Conservation (phyloP, 31 red algal genomes). For the Bonnemaisonia californica region DNA sequence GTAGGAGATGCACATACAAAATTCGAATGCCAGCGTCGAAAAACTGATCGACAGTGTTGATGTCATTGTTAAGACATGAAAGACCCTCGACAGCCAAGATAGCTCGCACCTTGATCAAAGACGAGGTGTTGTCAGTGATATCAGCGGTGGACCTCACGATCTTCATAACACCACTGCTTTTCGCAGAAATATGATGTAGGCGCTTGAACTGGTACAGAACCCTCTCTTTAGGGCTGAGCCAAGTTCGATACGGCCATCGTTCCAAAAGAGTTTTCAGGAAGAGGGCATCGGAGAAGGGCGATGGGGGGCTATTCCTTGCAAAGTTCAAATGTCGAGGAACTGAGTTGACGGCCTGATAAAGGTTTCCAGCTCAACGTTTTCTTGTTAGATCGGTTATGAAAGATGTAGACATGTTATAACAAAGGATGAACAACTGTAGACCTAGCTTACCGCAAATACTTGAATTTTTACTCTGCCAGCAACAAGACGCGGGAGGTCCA, state of each 20-base stretch:
- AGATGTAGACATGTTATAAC: background rate
- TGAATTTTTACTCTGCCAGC: slow-evolving; percentile 23
- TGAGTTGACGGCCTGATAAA: slow-evolving; percentile 19
- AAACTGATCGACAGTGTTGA: slow-evolving; percentile 25
- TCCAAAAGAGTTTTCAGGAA: slow-evolving; percentile 10
- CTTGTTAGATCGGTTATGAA: background rate
- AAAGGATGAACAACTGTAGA: background rate
- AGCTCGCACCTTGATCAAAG: background rate
- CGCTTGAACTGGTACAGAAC: slow-evolving; percentile 7
- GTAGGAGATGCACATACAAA: slow-evolving; percentile 35
- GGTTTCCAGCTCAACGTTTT: too few relatives aligned
- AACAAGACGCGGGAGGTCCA: slow-evolving; percentile 23
- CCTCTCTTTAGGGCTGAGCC: slow-evolving; percentile 25
- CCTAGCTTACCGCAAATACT: slow-evolving; percentile 32
- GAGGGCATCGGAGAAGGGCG: background rate
- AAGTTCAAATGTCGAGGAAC: slow-evolving; percentile 29
- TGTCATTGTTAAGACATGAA: slow-evolving; percentile 2
- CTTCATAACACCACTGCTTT: background rate
- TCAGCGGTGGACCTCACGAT: background rate
- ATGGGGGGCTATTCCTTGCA: slow-evolving; percentile 8
- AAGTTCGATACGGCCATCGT: slow-evolving; percentile 29
- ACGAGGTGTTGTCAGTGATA: background rate
- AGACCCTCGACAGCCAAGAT: slow-evolving; percentile 36
- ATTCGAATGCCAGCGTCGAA: slow-evolving; percentile 35
- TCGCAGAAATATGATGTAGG: background rate